Base-by-base conservation (phyloP, 2,329 filamentous ascomycete species). In the Cercospora nicotianae region DNA sequence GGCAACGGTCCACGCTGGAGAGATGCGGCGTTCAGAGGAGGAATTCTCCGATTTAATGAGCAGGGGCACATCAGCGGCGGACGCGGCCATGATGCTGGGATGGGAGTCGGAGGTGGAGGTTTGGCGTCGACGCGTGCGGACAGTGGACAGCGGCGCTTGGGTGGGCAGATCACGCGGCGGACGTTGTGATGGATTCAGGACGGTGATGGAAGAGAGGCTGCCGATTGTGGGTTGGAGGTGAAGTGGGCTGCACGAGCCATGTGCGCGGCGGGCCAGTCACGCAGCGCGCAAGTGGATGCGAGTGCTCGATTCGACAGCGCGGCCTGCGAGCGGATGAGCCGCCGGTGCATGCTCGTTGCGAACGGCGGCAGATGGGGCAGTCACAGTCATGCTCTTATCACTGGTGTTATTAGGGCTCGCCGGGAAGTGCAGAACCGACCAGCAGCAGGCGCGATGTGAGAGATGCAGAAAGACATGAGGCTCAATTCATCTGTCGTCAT, bases 11-110 rank as follows among this genome's bases (percentile, higher is more conserved):
- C 95, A 99, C 73, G 94, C 90, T 13, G 94, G 94, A 28, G 92
- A 94, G 79, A 98, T 89, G 73, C 95, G 92, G 69, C 94, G 91
- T 82, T 99, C 95, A 62, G 93, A 94, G 60, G 90, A 87, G 59
- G 91, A 86, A 80, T 90, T 91, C 69, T 92, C 89, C 62, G 91
- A 94, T 69, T 86, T 86, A 76, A 95, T 87, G 71, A 89, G 85
- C 75, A 95, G 85, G 72, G 91, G 90, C 66, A 95, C 86, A 79
- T 95, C 92, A 64, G 89, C 87, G 83, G 91, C 88, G 26, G 74
- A 71, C 51, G 60, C 23, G 36, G 72, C 69, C 75, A 75, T 76
- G 53, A 60, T 69, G 64, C 33, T 20, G 30, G 18, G 30, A 20
- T 7, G 45, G 45, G 9, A 12, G 18, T 7, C 45, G 45, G 45